Percentiles rank a stretch among this genome's conserved stretches.
Evolutionary conservation across 768 basidiomycete species (phyloP).

Genomic region (Pisolithus tinctorius): DNA sequence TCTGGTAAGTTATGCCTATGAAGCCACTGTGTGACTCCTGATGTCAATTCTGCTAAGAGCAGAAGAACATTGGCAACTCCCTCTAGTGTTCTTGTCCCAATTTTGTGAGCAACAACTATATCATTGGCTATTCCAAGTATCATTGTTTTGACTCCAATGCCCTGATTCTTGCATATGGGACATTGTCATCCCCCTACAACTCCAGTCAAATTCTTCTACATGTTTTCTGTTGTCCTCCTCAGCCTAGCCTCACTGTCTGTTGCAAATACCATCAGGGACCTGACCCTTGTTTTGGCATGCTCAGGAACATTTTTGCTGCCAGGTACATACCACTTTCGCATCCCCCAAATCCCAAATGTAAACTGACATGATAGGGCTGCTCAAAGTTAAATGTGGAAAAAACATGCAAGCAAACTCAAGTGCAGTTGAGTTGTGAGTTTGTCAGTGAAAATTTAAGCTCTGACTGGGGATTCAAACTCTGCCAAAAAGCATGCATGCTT

Average conservation of each 20-base stretch:
- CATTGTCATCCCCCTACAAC: slow-evolving; percentile 33
- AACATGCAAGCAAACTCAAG: too few relatives aligned
- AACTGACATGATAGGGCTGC: too few relatives aligned
- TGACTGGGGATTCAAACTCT: too few relatives aligned
- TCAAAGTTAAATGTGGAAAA: too few relatives aligned
- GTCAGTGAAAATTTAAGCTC: too few relatives aligned
- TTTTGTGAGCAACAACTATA: slow-evolving; percentile 46
- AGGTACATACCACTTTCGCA: slow-evolving; percentile 26
- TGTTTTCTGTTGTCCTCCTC: slow-evolving; percentile 35
- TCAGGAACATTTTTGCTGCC: slow-evolving; percentile 57
- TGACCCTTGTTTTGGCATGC: slow-evolving; percentile 45
- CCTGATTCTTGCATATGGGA: slow-evolving; percentile 40
- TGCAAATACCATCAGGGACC: slow-evolving; percentile 38
- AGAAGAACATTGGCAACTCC: slow-evolving; percentile 5
- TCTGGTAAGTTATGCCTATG: slow-evolving; percentile 31
- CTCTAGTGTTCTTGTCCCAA: slow-evolving; percentile 13
- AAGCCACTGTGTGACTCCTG: slow-evolving; percentile 10
- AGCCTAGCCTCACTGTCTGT: slow-evolving; percentile 38
- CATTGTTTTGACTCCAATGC: slow-evolving; percentile 47
- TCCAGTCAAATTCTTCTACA: slow-evolving; percentile 40
- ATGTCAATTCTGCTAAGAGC: slow-evolving; percentile 1
- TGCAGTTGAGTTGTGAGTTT: too few relatives aligned
- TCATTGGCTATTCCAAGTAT: slow-evolving; percentile 54
- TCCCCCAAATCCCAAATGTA: not conserved
- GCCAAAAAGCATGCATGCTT: too few relatives aligned